These are phyloP conservation scores for Geotrichum bryndzae DNA, from an alignment of 1,139 yeast species.

Conservation along the genomic window DNA sequence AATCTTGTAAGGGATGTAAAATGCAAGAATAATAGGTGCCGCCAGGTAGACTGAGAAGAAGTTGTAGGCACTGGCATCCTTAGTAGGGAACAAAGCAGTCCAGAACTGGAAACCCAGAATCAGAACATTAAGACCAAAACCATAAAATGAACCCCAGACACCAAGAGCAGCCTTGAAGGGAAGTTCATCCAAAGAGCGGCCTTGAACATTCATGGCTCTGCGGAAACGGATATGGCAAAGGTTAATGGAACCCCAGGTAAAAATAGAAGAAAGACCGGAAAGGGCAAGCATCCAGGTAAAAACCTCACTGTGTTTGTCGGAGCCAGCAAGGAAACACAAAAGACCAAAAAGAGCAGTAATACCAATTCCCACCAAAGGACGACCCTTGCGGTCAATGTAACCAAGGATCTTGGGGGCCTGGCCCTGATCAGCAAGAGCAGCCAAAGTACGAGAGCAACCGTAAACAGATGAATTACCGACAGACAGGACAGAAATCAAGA, in stretches of 20 bases:
- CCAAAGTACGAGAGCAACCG: conserved; percentile 75
- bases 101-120: conserved; percentile 77
- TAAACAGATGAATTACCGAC: conserved; percentile 73
- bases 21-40: conserved; percentile 45
- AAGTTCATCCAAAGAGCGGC: conserved; percentile 58
- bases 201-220: conserved; percentile 60
- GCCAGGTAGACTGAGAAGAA: conserved; percentile 52
- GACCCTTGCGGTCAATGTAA: conserved; percentile 67
- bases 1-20: conserved; percentile 48
- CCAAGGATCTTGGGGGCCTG: conserved; percentile 68
- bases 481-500: conserved; percentile 61
- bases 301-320: conserved; percentile 58
- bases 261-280: conserved; percentile 76
- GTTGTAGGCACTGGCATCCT: conserved; percentile 38
- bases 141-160: conserved; percentile 61
- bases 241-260: conserved; percentile 79
- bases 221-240: conserved; percentile 75
- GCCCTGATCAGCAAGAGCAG: conserved; percentile 76
- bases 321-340: conserved; percentile 61
- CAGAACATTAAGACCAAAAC: conserved; percentile 52
- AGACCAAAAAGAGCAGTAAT: conserved; percentile 45
- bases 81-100: conserved; percentile 63
- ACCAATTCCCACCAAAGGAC: conserved; percentile 65
- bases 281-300: conserved; percentile 79
- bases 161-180: conserved; percentile 70